A percentile compares a stretch with the other conserved stretches of the same genome.
These are phyloP conservation scores for Podila clonocystis DNA, from an alignment of 192 early-diverging fungal species.

Conservation along the genomic window DNA sequence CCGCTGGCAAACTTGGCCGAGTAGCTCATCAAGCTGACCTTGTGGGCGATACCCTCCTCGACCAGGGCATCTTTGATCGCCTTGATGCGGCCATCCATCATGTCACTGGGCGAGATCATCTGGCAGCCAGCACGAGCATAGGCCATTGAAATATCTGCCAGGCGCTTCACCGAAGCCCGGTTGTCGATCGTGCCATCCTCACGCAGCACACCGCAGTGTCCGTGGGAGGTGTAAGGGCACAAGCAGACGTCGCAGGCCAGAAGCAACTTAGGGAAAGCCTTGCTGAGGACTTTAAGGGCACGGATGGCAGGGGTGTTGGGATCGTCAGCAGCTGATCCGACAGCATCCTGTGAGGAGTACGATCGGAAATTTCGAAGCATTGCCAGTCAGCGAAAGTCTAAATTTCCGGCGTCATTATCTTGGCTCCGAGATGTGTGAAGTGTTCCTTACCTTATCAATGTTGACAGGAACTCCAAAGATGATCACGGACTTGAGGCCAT, in stretches of 20 bases:
- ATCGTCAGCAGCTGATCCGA: constrained; percentile 85
- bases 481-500: constrained; percentile 88
- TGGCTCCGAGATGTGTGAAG: no score
- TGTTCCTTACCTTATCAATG: constrained; percentile 61
- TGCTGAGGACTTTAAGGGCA: constrained; percentile 81
- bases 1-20: constrained; percentile 95
- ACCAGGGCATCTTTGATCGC: constrained; percentile 91
- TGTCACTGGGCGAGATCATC: constrained; percentile 93
- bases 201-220: constrained; percentile 90
- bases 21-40: constrained; percentile 94
- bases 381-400: no score
- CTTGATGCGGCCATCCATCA: constrained; percentile 97
- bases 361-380: not conserved
- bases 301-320: constrained; percentile 86
- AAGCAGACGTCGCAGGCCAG: constrained; percentile 96
- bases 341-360: constrained; percentile 64
- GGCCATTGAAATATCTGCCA: constrained; percentile 85
- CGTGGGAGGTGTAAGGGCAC: constrained; percentile 96
- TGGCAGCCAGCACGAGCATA: constrained; percentile 92
- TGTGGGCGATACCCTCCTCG: constrained; percentile 76
- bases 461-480: constrained; percentile 93
- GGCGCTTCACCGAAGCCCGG: constrained; percentile 72
- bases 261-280: constrained; percentile 80
- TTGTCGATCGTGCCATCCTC: constrained; percentile 90
- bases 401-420: no score